Conservation (phyloP, 2,329 filamentous ascomycete genomes). For the Fusarium concolor region DNA sequence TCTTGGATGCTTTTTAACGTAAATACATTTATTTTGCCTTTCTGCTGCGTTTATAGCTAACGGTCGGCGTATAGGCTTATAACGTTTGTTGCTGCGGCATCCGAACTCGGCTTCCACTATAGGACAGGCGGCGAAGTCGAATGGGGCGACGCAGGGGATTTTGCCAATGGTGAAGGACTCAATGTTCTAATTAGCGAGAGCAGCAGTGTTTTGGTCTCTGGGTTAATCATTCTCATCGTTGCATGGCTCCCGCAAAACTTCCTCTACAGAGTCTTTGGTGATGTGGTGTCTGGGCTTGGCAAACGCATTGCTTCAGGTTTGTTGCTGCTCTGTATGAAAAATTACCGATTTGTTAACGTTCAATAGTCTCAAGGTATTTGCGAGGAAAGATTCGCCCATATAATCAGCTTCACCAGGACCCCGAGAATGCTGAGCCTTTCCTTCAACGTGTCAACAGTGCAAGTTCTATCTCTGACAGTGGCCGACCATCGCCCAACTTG, state of each 20-base stretch:
- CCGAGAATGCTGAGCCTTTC: constrained; percentile 36
- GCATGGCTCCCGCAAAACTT: constrained; percentile 41
- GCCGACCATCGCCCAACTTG: constrained; percentile 9
- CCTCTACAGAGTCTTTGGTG: constrained; percentile 38
- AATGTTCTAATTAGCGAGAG: constrained; percentile 49
- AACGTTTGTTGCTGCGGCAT: constrained; percentile 46
- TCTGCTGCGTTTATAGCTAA: constrained; percentile 12
- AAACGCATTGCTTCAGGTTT: constrained; percentile 40
- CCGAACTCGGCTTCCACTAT: constrained; percentile 49
- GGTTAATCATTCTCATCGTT: constrained; percentile 38
- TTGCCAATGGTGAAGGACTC: constrained; percentile 46
- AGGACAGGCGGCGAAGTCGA: constrained; percentile 49
- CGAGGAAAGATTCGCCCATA: constrained; percentile 30
- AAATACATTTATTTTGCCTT: constrained; percentile 3
- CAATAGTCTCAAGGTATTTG: constrained; percentile 26
- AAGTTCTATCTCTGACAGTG: constrained; percentile 5
- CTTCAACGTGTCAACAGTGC: constrained; percentile 17
- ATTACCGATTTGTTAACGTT: constrained; percentile 7
- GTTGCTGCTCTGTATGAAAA: constrained; percentile 7
- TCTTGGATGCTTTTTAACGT: constrained; percentile 42
- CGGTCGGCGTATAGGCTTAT: constrained; percentile 38
- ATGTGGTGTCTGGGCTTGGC: constrained; percentile 33
- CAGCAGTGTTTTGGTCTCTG: constrained; percentile 37
- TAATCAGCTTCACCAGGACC: constrained; percentile 24
- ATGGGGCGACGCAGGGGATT: constrained; percentile 47